Evolutionary conservation across 2,329 filamentous ascomycete genomes (phyloP).

Genomic region (Fusarium dimerum): DNA sequence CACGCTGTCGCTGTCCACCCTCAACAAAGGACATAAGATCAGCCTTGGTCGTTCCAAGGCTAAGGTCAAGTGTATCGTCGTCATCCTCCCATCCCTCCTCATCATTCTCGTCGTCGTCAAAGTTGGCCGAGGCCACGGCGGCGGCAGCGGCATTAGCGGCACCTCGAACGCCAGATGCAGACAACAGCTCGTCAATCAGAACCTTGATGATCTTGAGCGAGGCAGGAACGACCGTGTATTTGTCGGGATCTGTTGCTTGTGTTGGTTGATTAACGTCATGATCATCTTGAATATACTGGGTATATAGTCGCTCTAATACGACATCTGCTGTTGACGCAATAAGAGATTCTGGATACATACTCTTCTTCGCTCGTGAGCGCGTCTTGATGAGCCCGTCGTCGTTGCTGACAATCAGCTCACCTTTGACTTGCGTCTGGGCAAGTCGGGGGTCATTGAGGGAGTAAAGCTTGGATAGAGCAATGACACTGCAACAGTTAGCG

Average conservation of each 20-base stretch:
- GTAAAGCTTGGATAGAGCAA: constrained; percentile 90
- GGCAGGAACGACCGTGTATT: constrained; percentile 83
- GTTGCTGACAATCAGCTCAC: constrained; percentile 80
- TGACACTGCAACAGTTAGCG: constrained; percentile 62
- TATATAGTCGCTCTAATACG: constrained; percentile 21
- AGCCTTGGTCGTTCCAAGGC: constrained; percentile 64
- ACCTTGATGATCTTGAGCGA: constrained; percentile 96
- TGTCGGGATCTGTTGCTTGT: constrained; percentile 69
- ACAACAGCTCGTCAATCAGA: constrained; percentile 85
- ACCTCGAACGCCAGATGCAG: constrained; percentile 68
- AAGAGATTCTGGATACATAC: constrained; percentile 46
- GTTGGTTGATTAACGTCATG: constrained; percentile 30
- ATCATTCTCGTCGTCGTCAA: constrained; percentile 66
- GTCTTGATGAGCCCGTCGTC: constrained; percentile 86
- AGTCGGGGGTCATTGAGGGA: constrained; percentile 81
- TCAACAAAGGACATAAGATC: constrained; percentile 81
- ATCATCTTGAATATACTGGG: constrained; percentile 15
- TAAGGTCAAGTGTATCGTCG: constrained; percentile 74
- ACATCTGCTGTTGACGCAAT: constrained; percentile 18
- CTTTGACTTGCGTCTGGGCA: constrained; percentile 80
- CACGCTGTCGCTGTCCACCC: constrained; percentile 64
- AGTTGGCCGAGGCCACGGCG: constrained; percentile 60
- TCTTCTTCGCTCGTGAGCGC: constrained; percentile 82
- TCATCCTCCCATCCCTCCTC: constrained; percentile 92
- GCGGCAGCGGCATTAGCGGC: constrained; percentile 64